Evolutionary conservation across 1,139 yeast species (phyloP).

Genomic region (Blastobotrys proliferans): DNA sequence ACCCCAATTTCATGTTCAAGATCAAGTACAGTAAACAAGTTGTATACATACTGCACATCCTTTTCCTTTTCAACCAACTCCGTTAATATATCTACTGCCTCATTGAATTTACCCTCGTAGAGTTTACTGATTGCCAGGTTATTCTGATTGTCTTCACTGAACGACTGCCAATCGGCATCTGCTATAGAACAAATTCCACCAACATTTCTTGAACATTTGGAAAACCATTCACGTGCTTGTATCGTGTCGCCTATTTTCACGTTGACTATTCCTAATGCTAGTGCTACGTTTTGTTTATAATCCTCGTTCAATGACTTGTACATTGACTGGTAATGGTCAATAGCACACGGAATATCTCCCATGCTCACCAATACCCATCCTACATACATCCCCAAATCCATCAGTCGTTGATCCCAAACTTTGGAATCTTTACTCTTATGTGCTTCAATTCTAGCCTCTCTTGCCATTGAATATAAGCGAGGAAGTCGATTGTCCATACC

Average conservation of each 20-base stretch:
- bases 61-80: conserved; percentile 21
- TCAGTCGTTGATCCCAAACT: conserved; percentile 29
- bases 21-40: conserved; percentile 30
- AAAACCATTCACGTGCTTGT: conserved; percentile 31
- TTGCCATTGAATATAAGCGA: conserved; percentile 28
- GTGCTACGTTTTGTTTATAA: conserved; percentile 17
- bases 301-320: conserved; percentile 19
- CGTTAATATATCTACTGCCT: conserved; percentile 40
- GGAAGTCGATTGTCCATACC: too few relatives aligned
- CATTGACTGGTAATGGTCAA: conserved; percentile 29
- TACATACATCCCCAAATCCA: conserved; percentile 31
- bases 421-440: conserved; percentile 7
- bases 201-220: conserved; percentile 17
- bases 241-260: conserved; percentile 31
- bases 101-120: conserved; percentile 41
- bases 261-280: conserved; percentile 26
- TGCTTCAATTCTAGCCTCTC: conserved; percentile 29
- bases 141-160: conserved; percentile 14
- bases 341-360: conserved; percentile 33
- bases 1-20: conserved; percentile 29
- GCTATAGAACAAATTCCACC: conserved; percentile 28
- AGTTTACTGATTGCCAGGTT: conserved; percentile 27
- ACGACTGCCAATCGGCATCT: conserved; percentile 27
- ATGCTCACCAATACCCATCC: conserved; percentile 33
- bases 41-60: conserved; percentile 24